Conservation (phyloP, 1,139 yeast species). For the Geotrichum europaeum region DNA sequence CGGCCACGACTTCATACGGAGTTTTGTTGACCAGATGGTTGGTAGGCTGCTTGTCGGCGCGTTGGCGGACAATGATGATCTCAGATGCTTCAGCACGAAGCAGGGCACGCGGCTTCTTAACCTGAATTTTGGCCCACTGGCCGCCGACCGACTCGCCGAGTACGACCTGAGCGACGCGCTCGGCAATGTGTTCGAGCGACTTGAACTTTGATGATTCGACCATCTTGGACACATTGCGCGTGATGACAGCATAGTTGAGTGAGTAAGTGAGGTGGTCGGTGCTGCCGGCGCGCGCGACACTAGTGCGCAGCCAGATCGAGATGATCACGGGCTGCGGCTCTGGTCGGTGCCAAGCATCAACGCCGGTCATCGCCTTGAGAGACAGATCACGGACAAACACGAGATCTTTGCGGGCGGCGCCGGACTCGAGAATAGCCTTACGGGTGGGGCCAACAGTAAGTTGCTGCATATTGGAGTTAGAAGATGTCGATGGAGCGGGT, state of each 20-base stretch:
- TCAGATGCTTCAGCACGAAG: constrained; percentile 51
- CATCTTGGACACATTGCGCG: constrained; percentile 52
- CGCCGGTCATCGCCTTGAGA: constrained; percentile 62
- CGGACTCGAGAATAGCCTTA: constrained; percentile 1
- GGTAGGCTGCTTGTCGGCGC: constrained; percentile 14
- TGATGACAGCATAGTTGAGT: constrained; percentile 79
- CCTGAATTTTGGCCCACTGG: constrained; percentile 41
- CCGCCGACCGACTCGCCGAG: constrained; percentile 50
- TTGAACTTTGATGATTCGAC: constrained; percentile 43
- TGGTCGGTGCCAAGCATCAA: constrained; percentile 70
- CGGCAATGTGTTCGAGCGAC: constrained; percentile 58
- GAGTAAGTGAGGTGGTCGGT: constrained; percentile 77
- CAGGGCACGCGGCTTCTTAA: constrained; percentile 48
- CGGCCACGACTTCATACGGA: constrained; percentile 43
- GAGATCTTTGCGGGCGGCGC: constrained; percentile 36
- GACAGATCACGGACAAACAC: constrained; percentile 55
- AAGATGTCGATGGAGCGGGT: not conserved
- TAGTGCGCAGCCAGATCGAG: constrained; percentile 56
- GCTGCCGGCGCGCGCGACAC: constrained; percentile 61
- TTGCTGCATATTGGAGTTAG: not conserved
- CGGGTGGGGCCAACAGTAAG: not conserved
- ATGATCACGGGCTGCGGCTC: constrained; percentile 64
- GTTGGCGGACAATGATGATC: constrained; percentile 37
- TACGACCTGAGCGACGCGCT: constrained; percentile 45
- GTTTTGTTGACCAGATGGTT: constrained; percentile 6